Evolutionary conservation across 257 asterid species (phyloP).

Genomic region (Plectranthus barbatus): DNA sequence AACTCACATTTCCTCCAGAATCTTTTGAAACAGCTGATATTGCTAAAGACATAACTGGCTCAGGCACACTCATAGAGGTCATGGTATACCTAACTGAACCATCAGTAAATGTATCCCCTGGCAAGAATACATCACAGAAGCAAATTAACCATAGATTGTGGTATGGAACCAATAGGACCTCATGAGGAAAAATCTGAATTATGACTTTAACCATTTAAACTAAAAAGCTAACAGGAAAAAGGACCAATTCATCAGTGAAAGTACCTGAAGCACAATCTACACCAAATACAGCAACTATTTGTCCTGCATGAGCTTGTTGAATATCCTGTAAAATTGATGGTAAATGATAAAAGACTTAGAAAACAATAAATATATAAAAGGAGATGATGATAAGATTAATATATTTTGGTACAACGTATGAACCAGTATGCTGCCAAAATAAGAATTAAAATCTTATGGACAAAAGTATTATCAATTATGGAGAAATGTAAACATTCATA

Average conservation of each 20-base stretch:
- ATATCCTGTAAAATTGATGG: constrained; percentile 55
- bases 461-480: not conserved
- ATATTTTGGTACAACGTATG: not conserved
- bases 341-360: not conserved
- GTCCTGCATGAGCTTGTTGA: constrained; percentile 99
- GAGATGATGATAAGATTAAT: not conserved
- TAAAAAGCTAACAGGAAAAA: not conserved
- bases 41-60: constrained; percentile 99
- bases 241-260: not conserved
- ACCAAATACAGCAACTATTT: constrained; percentile 98
- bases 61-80: constrained; percentile 99
- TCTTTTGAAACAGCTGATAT: constrained; percentile 91
- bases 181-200: constrained; percentile 7
- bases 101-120: constrained; percentile 98
- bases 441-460: not conserved
- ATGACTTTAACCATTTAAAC: not conserved
- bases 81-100: constrained; percentile 92
- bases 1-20: constrained; percentile 91
- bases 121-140: constrained; percentile 17
- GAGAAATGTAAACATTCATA: not conserved
- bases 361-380: not conserved
- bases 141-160: not conserved
- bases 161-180: not conserved
- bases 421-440: not conserved
- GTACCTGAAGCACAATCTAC: constrained; percentile 98